These are phyloP conservation scores for Tylopilus balloui DNA, from an alignment of 768 basidiomycete genomes.

Conservation along the genomic window DNA sequence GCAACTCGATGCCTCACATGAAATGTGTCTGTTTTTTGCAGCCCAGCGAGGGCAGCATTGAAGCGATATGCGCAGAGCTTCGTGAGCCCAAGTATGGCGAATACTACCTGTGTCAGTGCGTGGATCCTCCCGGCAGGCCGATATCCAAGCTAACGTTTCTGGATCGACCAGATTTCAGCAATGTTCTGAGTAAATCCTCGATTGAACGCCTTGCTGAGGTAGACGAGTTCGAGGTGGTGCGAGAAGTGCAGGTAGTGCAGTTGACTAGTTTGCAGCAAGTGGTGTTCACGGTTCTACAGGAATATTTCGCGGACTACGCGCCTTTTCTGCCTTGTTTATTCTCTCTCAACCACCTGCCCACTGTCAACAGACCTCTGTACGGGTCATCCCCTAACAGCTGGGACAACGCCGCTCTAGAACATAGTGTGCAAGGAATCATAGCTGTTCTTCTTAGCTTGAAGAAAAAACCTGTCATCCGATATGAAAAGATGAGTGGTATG, in stretches of 20 bases:
- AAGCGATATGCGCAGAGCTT: slow-evolving; percentile 79
- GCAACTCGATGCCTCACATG: slow-evolving; percentile 93
- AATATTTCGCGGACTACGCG: slow-evolving; percentile 96
- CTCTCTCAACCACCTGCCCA: slow-evolving; percentile 76
- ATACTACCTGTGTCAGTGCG: slow-evolving; percentile 98
- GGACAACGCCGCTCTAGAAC: slow-evolving; percentile 68
- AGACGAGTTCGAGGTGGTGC: slow-evolving; percentile 94
- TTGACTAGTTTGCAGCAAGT: neutral
- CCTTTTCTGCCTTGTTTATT: slow-evolving; percentile 84
- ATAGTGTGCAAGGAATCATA: slow-evolving; percentile 74
- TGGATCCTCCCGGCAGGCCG: slow-evolving; percentile 42
- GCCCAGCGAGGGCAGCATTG: slow-evolving; percentile 75
- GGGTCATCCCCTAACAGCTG: slow-evolving; percentile 69
- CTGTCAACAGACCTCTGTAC: slow-evolving; percentile 59
- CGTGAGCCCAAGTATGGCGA: slow-evolving; percentile 92
- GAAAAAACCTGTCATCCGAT: slow-evolving; percentile 93
- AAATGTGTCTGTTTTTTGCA: slow-evolving; percentile 95
- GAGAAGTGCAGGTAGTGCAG: slow-evolving; percentile 83
- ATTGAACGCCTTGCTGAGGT: slow-evolving; percentile 92
- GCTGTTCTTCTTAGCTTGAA: slow-evolving; percentile 90
- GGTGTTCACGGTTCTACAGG: slow-evolving; percentile 43
- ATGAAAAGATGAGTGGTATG: slow-evolving; percentile 89
- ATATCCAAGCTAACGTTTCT: slow-evolving; percentile 15
- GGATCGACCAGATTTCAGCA: slow-evolving; percentile 79
- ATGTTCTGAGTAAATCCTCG: slow-evolving; percentile 79